Evolutionary conservation across 2,329 filamentous ascomycete genomes (phyloP).

Genomic region (Aspergillus latus): DNA sequence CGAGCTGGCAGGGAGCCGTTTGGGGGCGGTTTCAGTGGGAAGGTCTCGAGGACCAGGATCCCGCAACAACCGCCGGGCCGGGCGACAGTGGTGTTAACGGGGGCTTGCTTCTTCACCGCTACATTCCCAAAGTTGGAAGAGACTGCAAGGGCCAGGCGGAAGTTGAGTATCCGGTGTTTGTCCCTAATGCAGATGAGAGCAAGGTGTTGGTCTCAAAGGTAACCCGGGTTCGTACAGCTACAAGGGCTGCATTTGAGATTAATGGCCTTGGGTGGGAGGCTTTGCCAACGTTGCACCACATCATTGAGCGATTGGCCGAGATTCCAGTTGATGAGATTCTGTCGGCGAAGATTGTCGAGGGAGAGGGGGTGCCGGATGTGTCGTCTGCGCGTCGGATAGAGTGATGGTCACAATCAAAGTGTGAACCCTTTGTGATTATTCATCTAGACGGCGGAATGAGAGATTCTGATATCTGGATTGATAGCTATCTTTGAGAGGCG

Average conservation of each 20-base stretch:
- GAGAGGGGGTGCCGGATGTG: slow-evolving; percentile 49
- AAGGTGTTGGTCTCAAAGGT: slow-evolving; percentile 30
- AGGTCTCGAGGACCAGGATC: slow-evolving; percentile 33
- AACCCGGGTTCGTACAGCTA: slow-evolving; percentile 28
- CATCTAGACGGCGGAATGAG: too few relatives aligned
- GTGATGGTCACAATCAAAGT: background rate
- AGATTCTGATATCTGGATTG: too few relatives aligned
- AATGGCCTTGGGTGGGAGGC: slow-evolving; percentile 53
- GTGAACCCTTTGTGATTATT: too few relatives aligned
- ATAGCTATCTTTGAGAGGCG: too few relatives aligned
- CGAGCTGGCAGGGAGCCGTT: slow-evolving; percentile 46
- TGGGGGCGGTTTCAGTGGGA: slow-evolving; percentile 43
- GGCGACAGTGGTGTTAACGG: slow-evolving; percentile 37
- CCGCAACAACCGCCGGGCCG: slow-evolving; percentile 17
- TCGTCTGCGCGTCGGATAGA: slow-evolving; percentile 21
- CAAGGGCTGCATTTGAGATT: slow-evolving; percentile 49
- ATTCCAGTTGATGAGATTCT: slow-evolving; percentile 60
- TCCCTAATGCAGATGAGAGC: slow-evolving; percentile 33
- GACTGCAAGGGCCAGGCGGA: slow-evolving; percentile 52
- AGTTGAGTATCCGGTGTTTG: slow-evolving; percentile 53
- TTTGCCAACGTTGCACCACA: slow-evolving; percentile 62
- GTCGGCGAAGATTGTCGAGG: slow-evolving; percentile 57
- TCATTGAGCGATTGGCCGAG: slow-evolving; percentile 53
- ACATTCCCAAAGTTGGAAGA: slow-evolving; percentile 57
- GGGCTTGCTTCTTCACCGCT: slow-evolving; percentile 57